Evolutionary conservation across 2,329 filamentous ascomycete genomes (phyloP), one percentile per base, ranked within the genome.

Genomic region (Xylaria sp.): DNA sequence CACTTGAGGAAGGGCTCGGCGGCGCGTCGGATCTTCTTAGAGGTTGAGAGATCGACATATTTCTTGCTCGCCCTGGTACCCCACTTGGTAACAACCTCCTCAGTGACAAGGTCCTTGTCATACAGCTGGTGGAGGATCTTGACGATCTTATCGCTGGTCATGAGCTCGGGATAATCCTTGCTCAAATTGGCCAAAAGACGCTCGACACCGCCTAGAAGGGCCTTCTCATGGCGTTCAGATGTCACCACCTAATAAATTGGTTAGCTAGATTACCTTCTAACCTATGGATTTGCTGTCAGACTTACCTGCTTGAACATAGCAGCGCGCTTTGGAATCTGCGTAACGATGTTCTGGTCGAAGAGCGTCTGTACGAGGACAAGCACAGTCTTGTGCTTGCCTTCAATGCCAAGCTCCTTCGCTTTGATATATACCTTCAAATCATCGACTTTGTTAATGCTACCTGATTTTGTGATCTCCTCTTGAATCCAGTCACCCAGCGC

Each of bases 51-150:
- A 76, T 98, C 94, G 70, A 96, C 91, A 76, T 98, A 98, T 83
- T 97, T 97, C 89, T 96, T 97, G 87, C 92, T 97, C 62, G 94
- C 93, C 85, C 95, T 97, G 75, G 86, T 85, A 68, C 93, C 94
- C 94, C 95, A 99, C 70, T 90, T 89, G 79, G 89, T 91, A 75
- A 96, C 87, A 15, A 93, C 87, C 66, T 97, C 93, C 81, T 99
- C 95, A 53, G 85, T 88, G 71, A 97, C 82, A 57, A 99, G 85
- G 70, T 99, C 95, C 72, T 92, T 85, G 79, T 97, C 87, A 79
- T 98, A 99, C 80, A 94, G 90, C 72, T 90, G 85, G 77, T 96
- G 87, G 66, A 99, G 85, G 71, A 99, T 91, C 77, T 92, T 92
- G 67, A 93, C 90, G 64, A 98, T 85, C 75, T 91, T 81, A 80